These are phyloP conservation scores for Salix udensis DNA, from an alignment of 345 rosid genomes.

Conservation along the genomic window DNA sequence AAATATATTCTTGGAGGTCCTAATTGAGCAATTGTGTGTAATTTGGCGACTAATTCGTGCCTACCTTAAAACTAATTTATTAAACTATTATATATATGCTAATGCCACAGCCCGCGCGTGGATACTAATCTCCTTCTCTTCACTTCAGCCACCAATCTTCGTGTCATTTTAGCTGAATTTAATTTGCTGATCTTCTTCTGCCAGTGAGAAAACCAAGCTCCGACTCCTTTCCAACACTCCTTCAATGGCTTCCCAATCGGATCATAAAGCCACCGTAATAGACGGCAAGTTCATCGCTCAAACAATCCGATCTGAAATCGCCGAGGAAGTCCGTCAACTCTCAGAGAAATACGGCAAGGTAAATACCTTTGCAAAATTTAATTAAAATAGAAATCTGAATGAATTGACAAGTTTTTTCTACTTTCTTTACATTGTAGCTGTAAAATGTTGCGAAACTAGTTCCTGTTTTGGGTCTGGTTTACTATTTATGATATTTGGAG, in stretches of 20 bases:
- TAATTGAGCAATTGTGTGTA: too few species aligned
- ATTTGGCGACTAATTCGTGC: too few species aligned
- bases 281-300: constrained; percentile 76
- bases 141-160: too few species aligned
- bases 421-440: neutral
- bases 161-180: too few species aligned
- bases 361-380: neutral
- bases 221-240: neutral
- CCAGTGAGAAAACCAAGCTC: neutral
- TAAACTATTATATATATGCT: too few species aligned
- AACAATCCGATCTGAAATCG: constrained; percentile 77
- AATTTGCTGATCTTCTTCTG: too few species aligned
- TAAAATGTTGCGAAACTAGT: neutral
- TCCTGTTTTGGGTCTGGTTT: neutral
- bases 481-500: neutral
- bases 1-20: too few species aligned
- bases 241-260: constrained; percentile 50
- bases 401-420: neutral
- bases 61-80: too few species aligned
- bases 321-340: constrained; percentile 59
- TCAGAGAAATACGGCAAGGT: constrained; percentile 72
- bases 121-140: too few species aligned
- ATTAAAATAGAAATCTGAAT: neutral
- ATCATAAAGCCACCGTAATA: constrained; percentile 53
- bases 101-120: too few species aligned